These are phyloP conservation scores for Dendrocalamus sinicus DNA, from an alignment of 176 grass and related monocot genomes.

Conservation along the genomic window DNA sequence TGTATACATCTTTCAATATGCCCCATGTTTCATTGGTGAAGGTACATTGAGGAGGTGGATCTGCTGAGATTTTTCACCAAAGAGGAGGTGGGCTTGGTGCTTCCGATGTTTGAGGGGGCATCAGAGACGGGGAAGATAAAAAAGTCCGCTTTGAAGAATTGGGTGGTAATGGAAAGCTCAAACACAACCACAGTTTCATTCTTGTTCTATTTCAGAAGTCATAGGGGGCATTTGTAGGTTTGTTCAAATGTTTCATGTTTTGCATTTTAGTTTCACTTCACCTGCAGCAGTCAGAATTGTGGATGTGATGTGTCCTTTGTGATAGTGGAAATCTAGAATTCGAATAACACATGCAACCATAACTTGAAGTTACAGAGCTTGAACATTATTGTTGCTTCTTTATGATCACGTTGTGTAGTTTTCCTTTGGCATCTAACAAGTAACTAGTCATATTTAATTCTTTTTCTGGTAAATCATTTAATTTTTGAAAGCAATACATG, in stretches of 20 bases:
- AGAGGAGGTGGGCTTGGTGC: conserved; percentile 65
- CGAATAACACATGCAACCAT: background rate
- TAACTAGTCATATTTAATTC: background rate
- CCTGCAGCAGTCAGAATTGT: background rate
- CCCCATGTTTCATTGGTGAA: conserved; percentile 33
- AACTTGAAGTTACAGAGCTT: background rate
- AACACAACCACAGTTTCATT: background rate
- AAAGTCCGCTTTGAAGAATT: conserved; percentile 89
- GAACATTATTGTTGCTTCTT: background rate
- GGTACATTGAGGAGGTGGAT: conserved; percentile 85
- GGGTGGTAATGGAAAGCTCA: conserved; percentile 79
- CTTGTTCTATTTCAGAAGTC: background rate
- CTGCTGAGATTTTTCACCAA: conserved; percentile 84
- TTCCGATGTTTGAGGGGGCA: conserved; percentile 95
- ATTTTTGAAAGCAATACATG: background rate
- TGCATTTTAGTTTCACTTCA: background rate
- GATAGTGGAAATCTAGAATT: background rate
- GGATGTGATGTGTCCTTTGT: background rate
- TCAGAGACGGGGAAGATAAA: conserved; percentile 75
- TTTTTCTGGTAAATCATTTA: background rate
- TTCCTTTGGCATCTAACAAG: background rate
- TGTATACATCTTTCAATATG: conserved; percentile 15
- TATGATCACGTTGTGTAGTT: background rate
- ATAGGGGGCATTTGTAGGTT: background rate
- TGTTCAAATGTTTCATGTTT: background rate